Evolutionary conservation across 495 filamentous ascomycete species (phyloP).

Genomic region (Penicillium paxilli): DNA sequence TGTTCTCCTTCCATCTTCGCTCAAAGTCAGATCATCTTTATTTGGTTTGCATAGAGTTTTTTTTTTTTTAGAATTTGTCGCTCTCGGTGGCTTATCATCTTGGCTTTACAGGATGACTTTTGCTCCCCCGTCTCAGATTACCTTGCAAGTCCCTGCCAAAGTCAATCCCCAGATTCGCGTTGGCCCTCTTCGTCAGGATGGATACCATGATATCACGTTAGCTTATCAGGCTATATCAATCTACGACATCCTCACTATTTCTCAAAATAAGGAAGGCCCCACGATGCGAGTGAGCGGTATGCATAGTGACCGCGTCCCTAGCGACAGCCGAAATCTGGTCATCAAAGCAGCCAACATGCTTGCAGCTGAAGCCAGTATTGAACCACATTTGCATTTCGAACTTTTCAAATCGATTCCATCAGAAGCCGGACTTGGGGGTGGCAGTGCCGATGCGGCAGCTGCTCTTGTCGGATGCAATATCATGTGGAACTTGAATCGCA

Average conservation of each 20-base stretch:
- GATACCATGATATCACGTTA: conserved; percentile 10
- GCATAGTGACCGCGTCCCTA: conserved; percentile 5
- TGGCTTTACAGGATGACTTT: background rate
- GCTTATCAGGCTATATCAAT: conserved; percentile 11
- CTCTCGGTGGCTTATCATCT: background rate
- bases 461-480: conserved; percentile 9
- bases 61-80: background rate
- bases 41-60: background rate
- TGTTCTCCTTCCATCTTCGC: conserved; percentile 2
- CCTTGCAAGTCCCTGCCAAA: conserved; percentile 7
- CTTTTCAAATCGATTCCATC: conserved; percentile 4
- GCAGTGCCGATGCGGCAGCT: conserved; percentile 10
- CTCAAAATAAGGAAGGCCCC: background rate
- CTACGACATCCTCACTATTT: conserved; percentile 3
- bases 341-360: conserved; percentile 7
- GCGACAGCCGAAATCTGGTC: conserved; percentile 1
- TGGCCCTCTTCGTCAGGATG: conserved; percentile 7
- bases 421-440: conserved; percentile 8
- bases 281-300: conserved; percentile 2
- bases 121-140: background rate
- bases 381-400: conserved; percentile 6
- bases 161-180: conserved; percentile 11
- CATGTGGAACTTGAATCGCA: background rate
- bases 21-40: background rate
- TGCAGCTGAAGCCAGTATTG: background rate